These are phyloP conservation scores for Acacia concinna DNA, from an alignment of 331 rosid genomes.

Conservation along the genomic window DNA sequence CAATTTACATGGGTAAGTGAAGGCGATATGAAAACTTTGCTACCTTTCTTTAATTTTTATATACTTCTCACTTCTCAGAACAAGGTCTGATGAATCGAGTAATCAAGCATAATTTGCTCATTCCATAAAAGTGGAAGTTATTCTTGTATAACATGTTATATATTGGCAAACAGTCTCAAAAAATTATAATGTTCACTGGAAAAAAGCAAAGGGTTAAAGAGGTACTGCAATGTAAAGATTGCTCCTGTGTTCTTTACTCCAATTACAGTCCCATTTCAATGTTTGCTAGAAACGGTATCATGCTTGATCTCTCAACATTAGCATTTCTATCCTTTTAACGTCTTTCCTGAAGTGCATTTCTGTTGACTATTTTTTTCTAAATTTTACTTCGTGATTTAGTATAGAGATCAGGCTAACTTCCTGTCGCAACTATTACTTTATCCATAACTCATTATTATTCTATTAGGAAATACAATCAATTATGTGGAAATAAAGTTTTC, in stretches of 20 bases:
- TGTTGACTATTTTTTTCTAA: background rate
- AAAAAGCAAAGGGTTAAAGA: background rate
- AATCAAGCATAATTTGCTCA: constrained; percentile 15
- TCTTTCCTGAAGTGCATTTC: background rate
- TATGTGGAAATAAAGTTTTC: background rate
- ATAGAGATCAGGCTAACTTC: background rate
- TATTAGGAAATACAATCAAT: background rate
- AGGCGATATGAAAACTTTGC: constrained; percentile 26
- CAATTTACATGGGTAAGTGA: constrained; percentile 89
- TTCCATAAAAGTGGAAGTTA: background rate
- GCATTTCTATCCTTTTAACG: background rate
- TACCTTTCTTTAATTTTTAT: constrained; percentile 1
- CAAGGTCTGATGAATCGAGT: constrained; percentile 12
- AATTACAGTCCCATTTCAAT: background rate
- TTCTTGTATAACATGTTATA: constrained; percentile 14
- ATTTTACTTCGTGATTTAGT: background rate
- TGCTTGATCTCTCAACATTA: background rate
- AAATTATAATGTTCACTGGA: background rate
- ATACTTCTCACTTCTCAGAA: constrained; percentile 4
- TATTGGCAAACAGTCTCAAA: background rate
- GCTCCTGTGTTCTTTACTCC: background rate
- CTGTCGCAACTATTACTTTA: background rate
- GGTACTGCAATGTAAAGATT: background rate
- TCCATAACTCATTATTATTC: background rate
- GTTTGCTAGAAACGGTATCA: background rate